Base-by-base conservation (phyloP, 495 filamentous ascomycete genomes). In the Stereocaulon alpinum region DNA sequence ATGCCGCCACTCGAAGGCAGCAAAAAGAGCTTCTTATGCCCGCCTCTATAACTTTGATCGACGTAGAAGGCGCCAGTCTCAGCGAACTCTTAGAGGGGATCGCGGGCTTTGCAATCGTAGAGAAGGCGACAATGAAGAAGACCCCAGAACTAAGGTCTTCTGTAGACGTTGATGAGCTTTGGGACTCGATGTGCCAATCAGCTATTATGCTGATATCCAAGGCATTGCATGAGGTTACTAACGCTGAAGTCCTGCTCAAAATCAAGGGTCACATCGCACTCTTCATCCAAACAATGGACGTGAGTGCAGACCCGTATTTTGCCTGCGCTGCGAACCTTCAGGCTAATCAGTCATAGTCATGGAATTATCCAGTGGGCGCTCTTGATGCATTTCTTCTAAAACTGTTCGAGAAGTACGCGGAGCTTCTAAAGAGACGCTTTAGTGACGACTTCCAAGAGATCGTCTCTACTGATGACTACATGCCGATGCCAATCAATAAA, bases 271-370 rank as follows among this genome's bases (percentile, higher is more conserved):
- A 92, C 51, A 81, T 99, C 69, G 88, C 91, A 27, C 72, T 97
- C 18, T 99, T 99, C 70, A 96, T 96, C 70, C 86, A 97, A 66
- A 96, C 93, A 18, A 96, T 97, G 93, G 87, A 95, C 76, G 58
- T 60, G 37, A 32, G 58, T 51, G 47, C 22, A 59, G 6, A 24
- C 86, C 83, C 62, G 68, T 80, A 68, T 17, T 30, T 10, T 34
- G 27, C 30, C 47, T 42, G 32, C 20, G 4, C 48, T 53, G 15
- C 6, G 37, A 57, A n/a, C 40, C 61, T 18, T 30, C 34, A 58
- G 41, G 34, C 11, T 20, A 29, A 62, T 43, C 37, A 41, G 29
- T 37, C 17, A 15, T 52, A 92, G 87, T 84, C 86, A 43, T 97
- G 91, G 91, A 82, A 81, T 55, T 98, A 96, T 67, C 82, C 87